phyloP scores from a whole-genome alignment of 345 rosid species.

The Acer campestre region DNA sequence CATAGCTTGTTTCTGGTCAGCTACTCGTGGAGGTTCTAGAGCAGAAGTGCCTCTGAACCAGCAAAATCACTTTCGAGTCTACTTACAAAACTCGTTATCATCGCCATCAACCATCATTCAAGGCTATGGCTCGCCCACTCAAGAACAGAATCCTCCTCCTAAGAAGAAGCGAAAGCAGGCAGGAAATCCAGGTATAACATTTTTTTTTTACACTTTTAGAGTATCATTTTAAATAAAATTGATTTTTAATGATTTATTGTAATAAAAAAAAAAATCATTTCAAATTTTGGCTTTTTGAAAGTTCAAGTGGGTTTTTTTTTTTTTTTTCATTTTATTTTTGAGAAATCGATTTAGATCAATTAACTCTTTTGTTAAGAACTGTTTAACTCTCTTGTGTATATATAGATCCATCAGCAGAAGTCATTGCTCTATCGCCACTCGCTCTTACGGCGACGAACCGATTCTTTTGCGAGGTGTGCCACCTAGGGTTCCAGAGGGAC shows the following conservation, averaged over 20 bases:
- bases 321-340: no score
- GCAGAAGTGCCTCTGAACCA: conserved; percentile 22
- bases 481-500: conserved; percentile 28
- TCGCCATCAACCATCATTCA: conserved; percentile 25
- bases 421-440: conserved; percentile 35
- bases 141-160: conserved; percentile 15
- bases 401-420: conserved; percentile 43
- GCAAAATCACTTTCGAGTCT: conserved; percentile 13
- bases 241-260: not conserved
- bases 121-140: conserved; percentile 31
- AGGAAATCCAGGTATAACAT: conserved; percentile 42
- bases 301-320: no score
- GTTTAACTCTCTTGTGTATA: not conserved
- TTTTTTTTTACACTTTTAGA: no score
- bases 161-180: conserved; percentile 50
- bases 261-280: no score
- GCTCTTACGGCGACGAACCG: conserved; percentile 31
- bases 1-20: conserved; percentile 39
- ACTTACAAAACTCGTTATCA: conserved; percentile 25
- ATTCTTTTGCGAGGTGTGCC: conserved; percentile 19
- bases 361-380: conserved; percentile 26
- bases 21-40: conserved; percentile 11
- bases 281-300: no score
- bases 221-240: no score
- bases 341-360: not conserved